Evolutionary conservation across 2,329 filamentous ascomycete species (phyloP), one percentile per base, ranked within the genome.

Genomic region (Escovopsis sp.): DNA sequence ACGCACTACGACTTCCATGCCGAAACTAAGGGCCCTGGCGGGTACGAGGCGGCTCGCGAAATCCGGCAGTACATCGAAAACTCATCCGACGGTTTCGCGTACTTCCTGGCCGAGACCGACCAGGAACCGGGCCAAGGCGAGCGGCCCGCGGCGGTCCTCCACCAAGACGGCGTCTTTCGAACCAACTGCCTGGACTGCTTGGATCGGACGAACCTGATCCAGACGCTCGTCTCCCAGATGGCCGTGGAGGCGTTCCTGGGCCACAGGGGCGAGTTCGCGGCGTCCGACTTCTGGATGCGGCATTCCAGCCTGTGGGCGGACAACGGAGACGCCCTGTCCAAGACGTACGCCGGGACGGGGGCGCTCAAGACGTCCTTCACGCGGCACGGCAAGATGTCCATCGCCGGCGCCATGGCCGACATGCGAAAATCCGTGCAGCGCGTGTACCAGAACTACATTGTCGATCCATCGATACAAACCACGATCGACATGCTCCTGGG

Each of bases 1-100:
- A 94, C 89, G 1, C 85, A 94, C 54, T 98, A 91, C 56, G 91
- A 98, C 60, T 96, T 98, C 45, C 88, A 96, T 56, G 89, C 88
- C 4, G 87, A 96, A 59, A 94, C 91, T 1, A 83, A 83, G 53
- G 85, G 84, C 0, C 81, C 84, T 1, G 74, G 75, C 43, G 89
- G 89, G 3, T 96, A 95, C 56, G 87, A 94, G 57, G 86, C 85
- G 43, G 91, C 89, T n/a, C 80, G 74, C 50, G 76, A 82, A 51
- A 94, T 98, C 47, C 78, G 80, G 37, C 72, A 76, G 39, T 79
- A 84, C 50, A 84, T 96, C 31, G 76, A 84, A 45, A 62, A 76
- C 42, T 91, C 86, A 20, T 81, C 85, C 7, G 80, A 94, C 48
- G 79, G 79, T 0, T 98, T 98, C 59, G 87, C 83, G n/a, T 96